Conservation (phyloP, 495 filamentous ascomycete species). For the Ascodesmis nigricans region DNA sequence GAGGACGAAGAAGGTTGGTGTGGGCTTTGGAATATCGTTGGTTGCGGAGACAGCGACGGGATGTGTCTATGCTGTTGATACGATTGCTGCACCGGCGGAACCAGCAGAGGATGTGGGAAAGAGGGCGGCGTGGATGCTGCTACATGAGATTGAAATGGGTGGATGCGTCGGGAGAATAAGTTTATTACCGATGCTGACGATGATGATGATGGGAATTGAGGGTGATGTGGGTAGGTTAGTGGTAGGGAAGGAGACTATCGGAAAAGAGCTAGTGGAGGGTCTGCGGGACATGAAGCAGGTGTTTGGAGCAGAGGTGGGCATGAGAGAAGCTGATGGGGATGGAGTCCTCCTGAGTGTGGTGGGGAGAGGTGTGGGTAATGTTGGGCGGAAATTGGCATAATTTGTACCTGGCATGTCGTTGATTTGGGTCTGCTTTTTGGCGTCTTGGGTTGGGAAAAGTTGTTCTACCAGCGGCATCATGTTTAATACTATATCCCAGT, state of each 20-base stretch:
- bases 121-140: constrained; percentile 66
- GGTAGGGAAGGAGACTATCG: constrained; percentile 54
- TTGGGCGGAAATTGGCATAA: constrained; percentile 81
- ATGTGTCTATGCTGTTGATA: constrained; percentile 73
- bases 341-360: constrained; percentile 71
- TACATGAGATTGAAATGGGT: constrained; percentile 60
- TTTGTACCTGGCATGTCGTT: constrained; percentile 18
- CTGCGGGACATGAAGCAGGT: constrained; percentile 68
- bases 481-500: too few relatives aligned
- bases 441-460: too few relatives aligned
- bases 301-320: constrained; percentile 67
- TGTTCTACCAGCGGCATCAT: too few relatives aligned
- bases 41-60: constrained; percentile 72
- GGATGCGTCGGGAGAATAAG: constrained; percentile 57
- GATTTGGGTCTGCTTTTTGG: constrained; percentile 19
- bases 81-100: constrained; percentile 56
- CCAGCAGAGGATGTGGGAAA: constrained; percentile 78
- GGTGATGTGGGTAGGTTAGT: constrained; percentile 33
- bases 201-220: constrained; percentile 89
- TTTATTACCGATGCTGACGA: constrained; percentile 45
- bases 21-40: constrained; percentile 76
- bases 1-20: constrained; percentile 42
- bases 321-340: constrained; percentile 53
- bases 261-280: constrained; percentile 53
- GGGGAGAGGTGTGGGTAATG: constrained; percentile 83